Evolutionary conservation across 2,329 filamentous ascomycete genomes (phyloP), one percentile per base, ranked within the genome.

Genomic region (Venturia effusa): DNA sequence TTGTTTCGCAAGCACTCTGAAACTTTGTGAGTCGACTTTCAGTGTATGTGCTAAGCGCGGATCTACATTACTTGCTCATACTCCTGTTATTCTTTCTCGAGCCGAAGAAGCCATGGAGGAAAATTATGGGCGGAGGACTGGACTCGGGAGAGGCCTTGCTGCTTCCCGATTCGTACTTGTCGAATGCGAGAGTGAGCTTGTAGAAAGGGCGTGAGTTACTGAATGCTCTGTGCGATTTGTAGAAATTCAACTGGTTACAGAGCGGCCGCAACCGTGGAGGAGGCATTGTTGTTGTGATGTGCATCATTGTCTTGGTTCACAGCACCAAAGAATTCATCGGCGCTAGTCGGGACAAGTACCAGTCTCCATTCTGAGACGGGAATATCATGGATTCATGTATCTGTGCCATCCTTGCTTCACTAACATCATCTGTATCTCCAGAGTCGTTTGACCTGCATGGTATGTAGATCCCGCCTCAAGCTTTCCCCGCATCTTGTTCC

Each of bases 21-120:
- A 45, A 27, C 37, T 51, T 61, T 51, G 32, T 17, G 59, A 59
- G 27, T 10, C 39, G 30, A 30, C 62, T 48, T 55, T 17, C 48
- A n/a, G 48, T n/a, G 5, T 7, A 8, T 34, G 51, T 57, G 34
- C 40, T 7, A 43, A 45, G 67, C 59, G 22, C 67, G 10, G 41
- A 40, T 54, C 59, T 55, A 60, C 78, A 88, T 74, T 80, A 96
- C 93, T 92, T 96, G 88, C 92, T 95, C 67, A 97, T 94, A 71
- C 84, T 90, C 74, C 92, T 82, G 74, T 97, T 96, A 74, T 97
- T 97, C 79, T 90, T 92, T 79, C 95, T 96, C 43, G 90, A 96
- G 24, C 93, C 93, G 71, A 97, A 97, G 13, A 97, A 81, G 0
- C 94, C 93, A 74, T 97, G 93, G 71, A 97, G 84, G 68, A 97